Evolutionary conservation across 345 rosid species (phyloP).

Genomic region (Citrus mangshanensis): DNA sequence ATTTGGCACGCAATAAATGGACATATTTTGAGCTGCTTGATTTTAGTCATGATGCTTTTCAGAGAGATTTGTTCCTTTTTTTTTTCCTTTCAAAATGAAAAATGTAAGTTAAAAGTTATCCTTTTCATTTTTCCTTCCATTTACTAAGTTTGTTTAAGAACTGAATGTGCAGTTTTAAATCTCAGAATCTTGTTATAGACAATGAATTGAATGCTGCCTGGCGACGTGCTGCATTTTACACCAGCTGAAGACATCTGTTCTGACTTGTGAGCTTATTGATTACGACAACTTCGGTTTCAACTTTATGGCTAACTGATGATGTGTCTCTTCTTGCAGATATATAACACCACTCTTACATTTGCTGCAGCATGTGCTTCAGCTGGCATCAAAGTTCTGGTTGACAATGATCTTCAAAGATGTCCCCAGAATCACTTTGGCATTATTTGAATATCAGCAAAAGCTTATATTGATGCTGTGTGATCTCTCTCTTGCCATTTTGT

Average conservation of each 20-base stretch:
- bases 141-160: neutral
- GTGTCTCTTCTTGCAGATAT: conserved; percentile 32
- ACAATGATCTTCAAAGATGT: conserved; percentile 63
- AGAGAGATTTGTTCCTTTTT: neutral
- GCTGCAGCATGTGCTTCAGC: conserved; percentile 82
- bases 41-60: neutral
- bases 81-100: too few relatives aligned
- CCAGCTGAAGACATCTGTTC: neutral
- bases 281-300: neutral
- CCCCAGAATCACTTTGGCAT: conserved; percentile 41
- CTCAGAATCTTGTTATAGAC: neutral
- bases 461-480: neutral
- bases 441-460: neutral
- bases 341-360: conserved; percentile 58
- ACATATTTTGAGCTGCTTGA: neutral
- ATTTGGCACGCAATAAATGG: neutral
- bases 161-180: neutral
- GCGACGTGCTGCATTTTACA: neutral
- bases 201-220: neutral
- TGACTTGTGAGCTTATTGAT: neutral
- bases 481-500: neutral
- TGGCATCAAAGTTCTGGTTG: conserved; percentile 72
- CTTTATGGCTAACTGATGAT: neutral
- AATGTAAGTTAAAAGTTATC: too few relatives aligned
- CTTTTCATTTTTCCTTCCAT: neutral